Evolutionary conservation across 805 yeast species (phyloP).

Genomic region (Wickerhamiella australiensis): DNA sequence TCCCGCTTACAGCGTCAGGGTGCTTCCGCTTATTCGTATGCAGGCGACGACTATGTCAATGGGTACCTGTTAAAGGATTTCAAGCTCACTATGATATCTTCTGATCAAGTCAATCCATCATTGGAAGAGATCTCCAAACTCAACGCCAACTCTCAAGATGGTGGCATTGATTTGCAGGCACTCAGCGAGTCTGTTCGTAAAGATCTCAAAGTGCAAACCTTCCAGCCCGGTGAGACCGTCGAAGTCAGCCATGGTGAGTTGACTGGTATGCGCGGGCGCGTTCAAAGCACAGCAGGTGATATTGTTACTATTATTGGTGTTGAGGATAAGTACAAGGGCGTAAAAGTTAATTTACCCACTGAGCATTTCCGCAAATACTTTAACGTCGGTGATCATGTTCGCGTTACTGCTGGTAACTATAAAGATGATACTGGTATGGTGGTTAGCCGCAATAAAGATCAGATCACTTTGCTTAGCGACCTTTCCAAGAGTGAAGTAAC

Average conservation of each 20-base stretch:
- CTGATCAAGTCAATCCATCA: constrained; percentile 69
- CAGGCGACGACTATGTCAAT: constrained; percentile 78
- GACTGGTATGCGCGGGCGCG: constrained; percentile 74
- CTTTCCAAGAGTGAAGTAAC: constrained; percentile 80
- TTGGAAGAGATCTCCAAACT: constrained; percentile 58
- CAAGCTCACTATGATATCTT: constrained; percentile 66
- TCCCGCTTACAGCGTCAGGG: constrained; percentile 48
- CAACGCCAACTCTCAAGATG: constrained; percentile 63
- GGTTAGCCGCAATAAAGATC: constrained; percentile 66
- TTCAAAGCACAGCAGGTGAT: constrained; percentile 55
- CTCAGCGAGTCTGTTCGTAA: constrained; percentile 77
- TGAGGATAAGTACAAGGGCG: constrained; percentile 40
- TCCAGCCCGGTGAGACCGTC: constrained; percentile 90
- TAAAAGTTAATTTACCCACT: constrained; percentile 67
- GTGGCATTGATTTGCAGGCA: constrained; percentile 76
- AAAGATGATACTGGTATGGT: constrained; percentile 92
- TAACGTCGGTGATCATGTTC: constrained; percentile 86
- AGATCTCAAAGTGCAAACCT: constrained; percentile 43
- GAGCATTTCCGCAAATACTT: constrained; percentile 75
- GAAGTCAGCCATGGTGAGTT: constrained; percentile 91
- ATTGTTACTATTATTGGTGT: constrained; percentile 40
- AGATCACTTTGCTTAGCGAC: constrained; percentile 81
- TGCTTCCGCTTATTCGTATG: constrained; percentile 52
- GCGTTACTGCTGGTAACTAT: constrained; percentile 83
- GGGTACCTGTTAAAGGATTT: constrained; percentile 83